A percentile compares a stretch with the other conserved stretches of the same genome.
Conservation (phyloP, 148 eudicot species). For the Arbutus unedo region DNA sequence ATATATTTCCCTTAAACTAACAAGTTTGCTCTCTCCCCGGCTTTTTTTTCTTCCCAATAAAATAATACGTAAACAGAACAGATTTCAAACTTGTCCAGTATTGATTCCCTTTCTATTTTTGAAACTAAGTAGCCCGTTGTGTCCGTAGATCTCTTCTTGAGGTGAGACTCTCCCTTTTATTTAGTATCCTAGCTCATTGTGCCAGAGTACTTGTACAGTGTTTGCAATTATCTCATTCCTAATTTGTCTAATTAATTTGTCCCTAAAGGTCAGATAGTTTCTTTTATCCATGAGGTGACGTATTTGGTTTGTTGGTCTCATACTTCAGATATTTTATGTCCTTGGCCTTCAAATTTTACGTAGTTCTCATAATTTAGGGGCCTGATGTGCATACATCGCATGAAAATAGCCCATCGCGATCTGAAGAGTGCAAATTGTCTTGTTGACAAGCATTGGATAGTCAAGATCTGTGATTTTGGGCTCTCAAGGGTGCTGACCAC, state of each 20-base stretch:
- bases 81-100: background rate
- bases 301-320: background rate
- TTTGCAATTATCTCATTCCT: background rate
- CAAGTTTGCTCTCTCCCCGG: background rate
- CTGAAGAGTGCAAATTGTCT: conserved; percentile 69
- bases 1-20: background rate
- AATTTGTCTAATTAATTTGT: background rate
- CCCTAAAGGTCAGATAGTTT: background rate
- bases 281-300: background rate
- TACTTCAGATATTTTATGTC: background rate
- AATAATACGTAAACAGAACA: no score
- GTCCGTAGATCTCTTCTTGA: background rate
- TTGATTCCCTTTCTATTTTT: background rate
- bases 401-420: conserved; percentile 72
- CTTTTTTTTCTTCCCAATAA: no score
- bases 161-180: background rate
- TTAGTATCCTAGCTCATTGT: background rate
- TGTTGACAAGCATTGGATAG: conserved; percentile 59
- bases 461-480: conserved; percentile 77
- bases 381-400: conserved; percentile 66
- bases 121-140: background rate
- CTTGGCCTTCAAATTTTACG: background rate
- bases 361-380: conserved; percentile 34
- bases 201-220: background rate
- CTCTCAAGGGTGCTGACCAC: conserved; percentile 46